These are phyloP conservation scores for Stentor coeruleus DNA, from an alignment of 73 alveolate species.

Conservation along the genomic window DNA sequence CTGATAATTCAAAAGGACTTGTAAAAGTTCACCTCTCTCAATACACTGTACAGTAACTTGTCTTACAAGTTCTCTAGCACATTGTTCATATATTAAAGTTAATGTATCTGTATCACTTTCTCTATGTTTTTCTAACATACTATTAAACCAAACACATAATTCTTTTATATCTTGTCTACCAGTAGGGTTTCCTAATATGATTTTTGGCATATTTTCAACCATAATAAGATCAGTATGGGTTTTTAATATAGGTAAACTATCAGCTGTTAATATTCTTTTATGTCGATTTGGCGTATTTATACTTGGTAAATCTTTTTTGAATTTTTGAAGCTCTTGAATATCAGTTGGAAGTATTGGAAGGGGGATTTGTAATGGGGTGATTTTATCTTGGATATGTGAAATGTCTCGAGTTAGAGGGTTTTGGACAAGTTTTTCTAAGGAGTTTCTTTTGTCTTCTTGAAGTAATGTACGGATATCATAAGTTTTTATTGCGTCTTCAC, in stretches of 20 bases:
- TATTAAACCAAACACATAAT: not conserved
- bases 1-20: not conserved
- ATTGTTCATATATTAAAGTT: not conserved
- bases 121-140: not conserved
- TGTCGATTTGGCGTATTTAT: not conserved
- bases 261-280: not conserved
- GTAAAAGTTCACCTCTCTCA: constrained; percentile 11
- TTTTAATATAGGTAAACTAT: not conserved
- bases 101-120: not conserved
- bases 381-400: not conserved
- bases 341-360: constrained; percentile 16
- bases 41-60: constrained; percentile 5
- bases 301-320: not conserved
- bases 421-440: not conserved
- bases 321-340: not conserved
- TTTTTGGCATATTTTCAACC: not conserved
- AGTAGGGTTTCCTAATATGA: constrained; percentile 16
- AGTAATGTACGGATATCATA: not conserved
- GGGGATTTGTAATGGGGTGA: not conserved
- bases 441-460: not conserved
- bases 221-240: too few species aligned
- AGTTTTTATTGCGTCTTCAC: not conserved
- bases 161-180: constrained; percentile 22
- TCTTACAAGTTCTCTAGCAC: constrained; percentile 10
- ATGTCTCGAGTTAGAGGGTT: not conserved